These are phyloP conservation scores for Cordyceps sp. DNA, from an alignment of 2,329 filamentous ascomycete genomes.

Conservation along the genomic window DNA sequence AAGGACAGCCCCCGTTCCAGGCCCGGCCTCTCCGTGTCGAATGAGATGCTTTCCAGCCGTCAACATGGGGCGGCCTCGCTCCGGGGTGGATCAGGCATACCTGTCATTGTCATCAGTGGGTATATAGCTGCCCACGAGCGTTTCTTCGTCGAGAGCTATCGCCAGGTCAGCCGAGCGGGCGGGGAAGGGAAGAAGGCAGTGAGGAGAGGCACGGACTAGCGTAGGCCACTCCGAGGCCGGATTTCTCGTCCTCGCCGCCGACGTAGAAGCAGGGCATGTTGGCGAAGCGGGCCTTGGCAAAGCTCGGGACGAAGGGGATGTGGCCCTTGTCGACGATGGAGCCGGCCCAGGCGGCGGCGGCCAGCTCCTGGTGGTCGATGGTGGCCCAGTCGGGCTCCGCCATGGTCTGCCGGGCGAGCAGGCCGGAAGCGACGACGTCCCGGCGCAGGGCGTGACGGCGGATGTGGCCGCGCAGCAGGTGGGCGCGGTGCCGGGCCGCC, in stretches of 20 bases:
- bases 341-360: conserved; percentile 19
- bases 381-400: conserved; percentile 5
- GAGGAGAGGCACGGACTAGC: conserved; percentile 22
- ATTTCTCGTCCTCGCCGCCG: conserved; percentile 18
- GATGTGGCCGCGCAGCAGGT: conserved; percentile 19
- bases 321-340: conserved; percentile 22
- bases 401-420: conserved; percentile 13
- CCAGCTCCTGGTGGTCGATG: conserved; percentile 10
- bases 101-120: conserved; percentile 23
- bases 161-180: not conserved
- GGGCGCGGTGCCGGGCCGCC: conserved; percentile 10
- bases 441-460: conserved; percentile 17
- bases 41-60: conserved; percentile 4
- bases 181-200: not conserved
- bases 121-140: conserved; percentile 23
- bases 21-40: conserved; percentile 2
- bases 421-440: conserved; percentile 14
- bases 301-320: conserved; percentile 17
- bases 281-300: conserved; percentile 9
- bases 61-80: not conserved
- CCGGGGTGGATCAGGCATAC: conserved; percentile 4
- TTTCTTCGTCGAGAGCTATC: conserved; percentile 16
- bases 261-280: conserved; percentile 25
- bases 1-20: conserved; percentile 3
- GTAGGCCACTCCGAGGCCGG: conserved; percentile 24